Conservation (phyloP, 164 flowering plant genomes). For the Kingdonia uniflora region DNA sequence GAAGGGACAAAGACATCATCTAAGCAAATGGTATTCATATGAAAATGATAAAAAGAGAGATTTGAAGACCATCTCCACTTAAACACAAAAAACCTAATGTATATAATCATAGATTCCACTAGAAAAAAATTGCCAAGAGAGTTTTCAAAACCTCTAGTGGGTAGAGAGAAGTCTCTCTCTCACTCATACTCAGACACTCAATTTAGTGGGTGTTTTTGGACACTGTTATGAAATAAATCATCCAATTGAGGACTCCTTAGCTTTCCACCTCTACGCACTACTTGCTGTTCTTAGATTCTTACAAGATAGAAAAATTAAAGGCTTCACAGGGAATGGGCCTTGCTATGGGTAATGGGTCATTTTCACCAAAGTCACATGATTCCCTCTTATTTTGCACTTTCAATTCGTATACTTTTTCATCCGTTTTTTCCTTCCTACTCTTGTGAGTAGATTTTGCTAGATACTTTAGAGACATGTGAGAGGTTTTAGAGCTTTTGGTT, state of each 20-base stretch:
- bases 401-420: background rate
- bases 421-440: background rate
- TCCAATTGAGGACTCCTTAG: conserved; percentile 12
- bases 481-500: background rate
- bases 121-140: conserved; percentile 12
- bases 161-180: conserved; percentile 7
- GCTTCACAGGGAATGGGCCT: conserved; percentile 13
- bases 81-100: conserved; percentile 1
- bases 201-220: conserved; percentile 13
- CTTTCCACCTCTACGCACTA: conserved; percentile 10
- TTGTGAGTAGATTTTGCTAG: conserved; percentile 8
- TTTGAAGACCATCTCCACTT: background rate
- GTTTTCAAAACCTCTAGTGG: no score
- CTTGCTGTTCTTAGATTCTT: conserved; percentile 16
- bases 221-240: conserved; percentile 8
- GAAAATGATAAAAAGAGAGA: conserved; percentile 3
- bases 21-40: conserved; percentile 10
- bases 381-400: background rate
- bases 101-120: conserved; percentile 11
- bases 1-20: conserved; percentile 9
- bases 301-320: conserved; percentile 11
- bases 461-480: conserved; percentile 11
- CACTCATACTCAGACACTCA: no score
- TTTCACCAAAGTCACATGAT: conserved; percentile 19
- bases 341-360: conserved; percentile 11